phyloP scores from a whole-genome alignment of 352 stramenopile genomes.

The Phytophthora pisi region DNA sequence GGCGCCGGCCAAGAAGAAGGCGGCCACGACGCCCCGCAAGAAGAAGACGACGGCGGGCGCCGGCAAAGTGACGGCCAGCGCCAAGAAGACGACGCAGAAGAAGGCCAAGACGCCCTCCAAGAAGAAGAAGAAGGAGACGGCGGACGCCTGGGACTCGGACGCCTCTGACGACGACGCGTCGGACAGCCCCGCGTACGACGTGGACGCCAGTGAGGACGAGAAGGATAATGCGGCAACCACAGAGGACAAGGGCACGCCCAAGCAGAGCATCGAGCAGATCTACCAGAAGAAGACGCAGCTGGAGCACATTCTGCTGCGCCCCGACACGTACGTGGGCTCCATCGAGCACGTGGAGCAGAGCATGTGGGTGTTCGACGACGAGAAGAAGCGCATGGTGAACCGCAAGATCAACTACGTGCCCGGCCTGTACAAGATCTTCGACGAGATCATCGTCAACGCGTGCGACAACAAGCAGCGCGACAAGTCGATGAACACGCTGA shows the following conservation, averaged over 20 bases:
- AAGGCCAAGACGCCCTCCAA: conserved; percentile 43
- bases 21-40: conserved; percentile 23
- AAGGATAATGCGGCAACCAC: conserved; percentile 3
- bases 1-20: conserved; percentile 31
- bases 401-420: conserved; percentile 95
- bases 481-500: conserved; percentile 92
- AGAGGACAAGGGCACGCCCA: conserved; percentile 32
- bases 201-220: conserved; percentile 47
- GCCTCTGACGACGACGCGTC: conserved; percentile 25
- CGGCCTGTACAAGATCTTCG: conserved; percentile 98
- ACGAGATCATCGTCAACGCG: conserved; percentile 99
- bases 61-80: conserved; percentile 28
- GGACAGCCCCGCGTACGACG: conserved; percentile 31
- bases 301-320: conserved; percentile 97
- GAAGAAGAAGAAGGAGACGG: conserved; percentile 54
- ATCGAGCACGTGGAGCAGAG: conserved; percentile 93
- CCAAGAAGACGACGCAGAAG: conserved; percentile 42
- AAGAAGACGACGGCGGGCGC: conserved; percentile 37
- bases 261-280: conserved; percentile 89
- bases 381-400: conserved; percentile 92
- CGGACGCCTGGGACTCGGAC: conserved; percentile 48
- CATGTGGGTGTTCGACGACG: conserved; percentile 93
- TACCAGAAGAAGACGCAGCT: conserved; percentile 99
- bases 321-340: conserved; percentile 98
- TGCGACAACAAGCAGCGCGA: conserved; percentile 99